phyloP scores from a whole-genome alignment of 805 yeast species.

The Lipomyces chichibuensis region DNA sequence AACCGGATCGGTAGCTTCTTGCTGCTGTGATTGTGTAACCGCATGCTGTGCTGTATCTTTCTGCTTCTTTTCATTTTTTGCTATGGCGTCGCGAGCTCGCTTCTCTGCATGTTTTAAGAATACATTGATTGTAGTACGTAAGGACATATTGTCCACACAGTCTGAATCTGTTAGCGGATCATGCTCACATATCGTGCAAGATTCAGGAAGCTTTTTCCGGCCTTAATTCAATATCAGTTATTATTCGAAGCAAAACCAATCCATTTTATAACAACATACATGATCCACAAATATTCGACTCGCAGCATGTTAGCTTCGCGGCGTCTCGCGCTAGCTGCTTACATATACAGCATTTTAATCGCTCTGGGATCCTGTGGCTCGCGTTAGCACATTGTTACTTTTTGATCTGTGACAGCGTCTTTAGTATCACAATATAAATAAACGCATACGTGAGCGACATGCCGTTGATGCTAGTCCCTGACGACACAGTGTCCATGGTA shows the following conservation, averaged over 20 bases:
- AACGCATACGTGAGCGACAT: neutral
- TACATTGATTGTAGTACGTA: constrained; percentile 31
- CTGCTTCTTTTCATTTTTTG: constrained; percentile 3
- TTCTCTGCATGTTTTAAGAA: constrained; percentile 34
- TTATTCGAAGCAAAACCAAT: neutral
- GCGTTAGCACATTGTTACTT: neutral
- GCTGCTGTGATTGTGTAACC: neutral
- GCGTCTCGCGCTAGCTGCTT: constrained; percentile 31
- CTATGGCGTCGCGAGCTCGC: constrained; percentile 21
- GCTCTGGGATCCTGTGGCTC: constrained; percentile 30
- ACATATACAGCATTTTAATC: constrained; percentile 27
- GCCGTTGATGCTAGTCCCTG: neutral
- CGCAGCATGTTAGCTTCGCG: constrained; percentile 28
- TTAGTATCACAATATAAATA: neutral
- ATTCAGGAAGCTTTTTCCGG: constrained; percentile 10
- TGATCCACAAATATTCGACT: constrained; percentile 30
- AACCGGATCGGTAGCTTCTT: neutral
- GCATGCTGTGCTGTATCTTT: neutral
- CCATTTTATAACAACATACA: constrained; percentile 11
- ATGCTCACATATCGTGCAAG: constrained; percentile 28
- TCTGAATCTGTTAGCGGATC: constrained; percentile 12
- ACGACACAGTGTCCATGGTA: neutral
- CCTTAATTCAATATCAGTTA: constrained; percentile 12
- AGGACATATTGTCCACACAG: constrained; percentile 20
- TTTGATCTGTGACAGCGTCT: neutral